A percentile compares a stretch with the other conserved stretches of the same genome.
phyloP scores from a whole-genome alignment of 306 rosid genomes.

The Crotalaria pallida region DNA sequence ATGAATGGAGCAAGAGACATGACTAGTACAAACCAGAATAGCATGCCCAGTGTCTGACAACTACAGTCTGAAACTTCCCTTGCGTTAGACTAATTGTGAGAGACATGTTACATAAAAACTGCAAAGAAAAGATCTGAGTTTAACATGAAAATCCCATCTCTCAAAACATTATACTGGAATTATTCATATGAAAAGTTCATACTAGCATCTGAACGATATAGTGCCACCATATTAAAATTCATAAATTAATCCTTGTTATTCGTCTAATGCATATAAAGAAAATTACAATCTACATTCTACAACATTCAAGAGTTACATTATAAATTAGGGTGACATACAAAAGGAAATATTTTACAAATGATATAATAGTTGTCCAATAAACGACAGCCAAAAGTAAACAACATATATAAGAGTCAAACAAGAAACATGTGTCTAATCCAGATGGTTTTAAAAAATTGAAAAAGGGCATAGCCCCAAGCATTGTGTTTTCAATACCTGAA shows the following conservation, averaged over 20 bases:
- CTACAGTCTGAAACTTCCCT: constrained; percentile 95
- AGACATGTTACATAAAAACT: constrained; percentile 48
- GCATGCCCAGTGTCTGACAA: constrained; percentile 93
- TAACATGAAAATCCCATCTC: constrained; percentile 7
- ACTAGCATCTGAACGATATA: background rate
- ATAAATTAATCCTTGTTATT: background rate
- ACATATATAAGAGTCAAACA: constrained; percentile 8
- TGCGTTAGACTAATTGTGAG: constrained; percentile 99
- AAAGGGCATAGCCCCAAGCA: background rate
- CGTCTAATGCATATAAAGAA: background rate
- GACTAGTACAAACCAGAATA: constrained; percentile 53
- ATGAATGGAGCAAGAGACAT: background rate
- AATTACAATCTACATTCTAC: background rate
- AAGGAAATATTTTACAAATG: background rate
- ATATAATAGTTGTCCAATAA: background rate
- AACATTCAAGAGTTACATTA: constrained; percentile 18
- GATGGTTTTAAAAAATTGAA: constrained; percentile 4
- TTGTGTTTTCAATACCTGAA: constrained; percentile 77
- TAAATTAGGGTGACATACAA: constrained; percentile 10
- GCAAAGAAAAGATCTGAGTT: constrained; percentile 17
- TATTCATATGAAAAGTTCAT: background rate
- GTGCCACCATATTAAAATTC: background rate
- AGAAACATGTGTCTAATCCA: background rate
- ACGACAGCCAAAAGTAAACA: background rate
- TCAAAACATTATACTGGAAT: background rate